Base-by-base conservation (phyloP, 306 rosid species). In the Ziziphus jujuba region DNA sequence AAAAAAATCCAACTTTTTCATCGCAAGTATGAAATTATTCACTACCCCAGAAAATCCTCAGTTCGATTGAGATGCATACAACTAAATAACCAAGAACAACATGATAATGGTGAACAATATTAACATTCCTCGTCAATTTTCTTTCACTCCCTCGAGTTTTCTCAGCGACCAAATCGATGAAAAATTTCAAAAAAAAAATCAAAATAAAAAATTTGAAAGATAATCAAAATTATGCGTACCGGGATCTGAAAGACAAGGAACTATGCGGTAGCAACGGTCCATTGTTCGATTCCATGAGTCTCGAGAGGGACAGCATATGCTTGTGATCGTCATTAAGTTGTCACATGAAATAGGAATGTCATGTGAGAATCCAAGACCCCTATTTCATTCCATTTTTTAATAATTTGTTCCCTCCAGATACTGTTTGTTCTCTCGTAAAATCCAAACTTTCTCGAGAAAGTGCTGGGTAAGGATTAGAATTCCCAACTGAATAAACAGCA, bases 171-270 rank as follows among this genome's bases (percentile, higher is more conserved):
- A 61, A 52, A 75, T 33, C 65, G 43, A 72, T 49, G 7, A 61
- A 14, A n/a, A 22, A 23, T 54, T 51, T 3, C 0, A 13, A 5
- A 8, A 17, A n/a, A n/a, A n/a, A n/a, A n/a, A n/a, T n/a, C n/a
- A n/a, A n/a, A 57, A 57, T 9, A 34, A 45, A 24, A 25, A 13
- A 0, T 38, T 2, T 5, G 19, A 9, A 33, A 19, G 16, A 15
- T 33, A 65, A n/a, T 6, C 0, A 63, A 31, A 58, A 40, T 5
- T 45, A 60, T 45, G 52, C 72, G 64, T 66, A 93, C 99, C 95
- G 9, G 96, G 99, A 83, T 90, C 96, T 48, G 86, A 68, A 64
- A 90, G 88, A 66, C 96, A 95, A 40, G 96, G 97, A 50, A 79
- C 56, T 21, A 61, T 23, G 5, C 77, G 73, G 75, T 50, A 71